Base-by-base conservation (phyloP, 768 basidiomycete species). In the Dictyophora rubrovolvata region DNA sequence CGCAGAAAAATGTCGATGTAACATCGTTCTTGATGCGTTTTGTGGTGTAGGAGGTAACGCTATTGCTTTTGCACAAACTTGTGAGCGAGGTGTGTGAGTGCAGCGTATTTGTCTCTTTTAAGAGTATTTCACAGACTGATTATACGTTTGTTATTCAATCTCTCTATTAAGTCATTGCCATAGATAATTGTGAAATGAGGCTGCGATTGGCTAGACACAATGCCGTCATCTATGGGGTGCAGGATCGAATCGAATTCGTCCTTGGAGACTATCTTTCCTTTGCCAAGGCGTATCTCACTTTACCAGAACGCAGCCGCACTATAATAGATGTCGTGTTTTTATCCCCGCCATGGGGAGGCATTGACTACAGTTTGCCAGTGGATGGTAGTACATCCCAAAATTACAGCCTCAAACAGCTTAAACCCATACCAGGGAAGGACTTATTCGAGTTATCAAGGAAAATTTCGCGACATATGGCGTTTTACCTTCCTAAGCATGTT, bases 31-130 rank as follows among this genome's bases (percentile, higher is more conserved):
- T 36, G 96, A 98, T 67, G 91, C 93, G 0, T 99, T 98, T 69
- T 97, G 94, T 67, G 96, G 96, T 0, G 94, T 98, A 0, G 96
- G 96, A 23, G 96, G 95, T 16, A 99, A 99, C 66, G 83, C 95
- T 0, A 98, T 99, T 59, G 92, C 93, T 3, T 97, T 99, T 71
- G 96, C 96, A 1, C 83, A 87, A 69, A 96, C 93, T 1, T 99
- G 96, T 73, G 89, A 95, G 69, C 74, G 89, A 71, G 95, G 95
- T 96, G 66, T 60, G 85, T 70, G 0, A 17, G 11, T 14, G 1
- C 18, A 1, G 33, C 28, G 42, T 42, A 2, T 47, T 36, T 18
- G 10, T 28, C 3, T 12, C 11, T 20, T 22, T 42, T 48, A 36
- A 14, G 10, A 42, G 10, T 42, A 42, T 4, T 5, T 22, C 33